These are phyloP conservation scores for Neoascochyta sp. DNA, from an alignment of 2,329 filamentous ascomycete species.

Conservation along the genomic window DNA sequence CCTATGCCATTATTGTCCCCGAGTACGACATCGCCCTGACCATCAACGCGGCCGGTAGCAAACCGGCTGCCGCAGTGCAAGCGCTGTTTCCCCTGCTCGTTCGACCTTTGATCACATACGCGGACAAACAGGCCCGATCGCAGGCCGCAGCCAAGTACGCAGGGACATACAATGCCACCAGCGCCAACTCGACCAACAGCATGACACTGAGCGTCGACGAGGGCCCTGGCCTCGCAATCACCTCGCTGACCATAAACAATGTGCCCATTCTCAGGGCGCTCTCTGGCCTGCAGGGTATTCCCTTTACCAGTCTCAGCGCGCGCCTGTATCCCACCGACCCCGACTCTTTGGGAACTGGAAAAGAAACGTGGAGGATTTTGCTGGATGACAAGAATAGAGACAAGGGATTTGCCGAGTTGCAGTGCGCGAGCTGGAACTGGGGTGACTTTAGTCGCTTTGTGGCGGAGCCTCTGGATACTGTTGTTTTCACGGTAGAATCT, in stretches of 20 bases:
- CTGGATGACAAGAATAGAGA: conserved; percentile 9
- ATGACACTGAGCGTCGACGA: conserved; percentile 15
- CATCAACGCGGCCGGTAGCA: conserved; percentile 18
- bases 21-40: conserved; percentile 23
- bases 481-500: conserved; percentile 12
- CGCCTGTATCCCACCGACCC: conserved; percentile 21
- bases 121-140: conserved; percentile 15
- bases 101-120: conserved; percentile 16
- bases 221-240: conserved; percentile 21
- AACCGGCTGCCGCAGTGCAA: conserved; percentile 7
- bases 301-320: conserved; percentile 11
- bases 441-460: conserved; percentile 17
- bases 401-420: conserved; percentile 15
- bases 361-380: conserved; percentile 18
- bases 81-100: conserved; percentile 13
- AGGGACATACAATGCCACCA: conserved; percentile 13
- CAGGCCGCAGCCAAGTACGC: conserved; percentile 18
- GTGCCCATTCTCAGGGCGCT: conserved; percentile 13
- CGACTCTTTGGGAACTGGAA: conserved; percentile 11
- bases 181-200: conserved; percentile 1
- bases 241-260: conserved; percentile 13
- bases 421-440: conserved; percentile 20
- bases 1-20: conserved; percentile 17
- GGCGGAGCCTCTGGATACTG: conserved; percentile 16
- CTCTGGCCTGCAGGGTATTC: conserved; percentile 7